These are phyloP conservation scores for Tetraselmis striata DNA, from an alignment of 139 green algal genomes.

Conservation along the genomic window DNA sequence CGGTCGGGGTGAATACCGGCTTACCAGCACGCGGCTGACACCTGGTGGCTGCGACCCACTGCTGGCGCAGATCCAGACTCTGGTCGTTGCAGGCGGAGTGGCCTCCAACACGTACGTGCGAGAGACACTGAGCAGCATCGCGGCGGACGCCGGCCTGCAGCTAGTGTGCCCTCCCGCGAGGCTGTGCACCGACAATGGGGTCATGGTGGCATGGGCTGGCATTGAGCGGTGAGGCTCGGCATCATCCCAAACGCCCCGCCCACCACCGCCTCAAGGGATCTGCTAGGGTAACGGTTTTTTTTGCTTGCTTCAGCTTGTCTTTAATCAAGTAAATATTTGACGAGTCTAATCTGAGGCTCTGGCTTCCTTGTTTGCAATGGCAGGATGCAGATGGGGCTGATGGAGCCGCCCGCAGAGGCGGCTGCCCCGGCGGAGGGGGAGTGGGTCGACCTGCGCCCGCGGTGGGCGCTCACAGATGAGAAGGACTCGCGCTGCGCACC, in stretches of 20 bases:
- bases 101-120: conserved; percentile 80
- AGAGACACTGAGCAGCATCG: conserved; percentile 25
- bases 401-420: conserved; percentile 9
- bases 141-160: conserved; percentile 36
- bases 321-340: not conserved
- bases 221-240: conserved; percentile 56
- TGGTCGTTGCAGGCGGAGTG: conserved; percentile 93
- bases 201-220: conserved; percentile 96
- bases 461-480: conserved; percentile 76
- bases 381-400: conserved; percentile 39
- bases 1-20: not conserved
- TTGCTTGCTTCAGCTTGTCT: not conserved
- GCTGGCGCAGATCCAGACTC: conserved; percentile 20
- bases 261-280: not conserved
- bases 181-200: conserved; percentile 96
- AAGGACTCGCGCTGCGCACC: not conserved
- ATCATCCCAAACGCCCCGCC: not conserved
- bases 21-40: too few relatives aligned
- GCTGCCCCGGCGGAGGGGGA: conserved; percentile 21
- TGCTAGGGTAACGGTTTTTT: not conserved
- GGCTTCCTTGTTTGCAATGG: not conserved
- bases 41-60: not conserved
- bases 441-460: conserved; percentile 75
- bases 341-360: not conserved
- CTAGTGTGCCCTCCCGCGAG: conserved; percentile 72